phyloP scores from a whole-genome alignment of 2,329 filamentous ascomycete species.

The Verticillium albo-atrum region DNA sequence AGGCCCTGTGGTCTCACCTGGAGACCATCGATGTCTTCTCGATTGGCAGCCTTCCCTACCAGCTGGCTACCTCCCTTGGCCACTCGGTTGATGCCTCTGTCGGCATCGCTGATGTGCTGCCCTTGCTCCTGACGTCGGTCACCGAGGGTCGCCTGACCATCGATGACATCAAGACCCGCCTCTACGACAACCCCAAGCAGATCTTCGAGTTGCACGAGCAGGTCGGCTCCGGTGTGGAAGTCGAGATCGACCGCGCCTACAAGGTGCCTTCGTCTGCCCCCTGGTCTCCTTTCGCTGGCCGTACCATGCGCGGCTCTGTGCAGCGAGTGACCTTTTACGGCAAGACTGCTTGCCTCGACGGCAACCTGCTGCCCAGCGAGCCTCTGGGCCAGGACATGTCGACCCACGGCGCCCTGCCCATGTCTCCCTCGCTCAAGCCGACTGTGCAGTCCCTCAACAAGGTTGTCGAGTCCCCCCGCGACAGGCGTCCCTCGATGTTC shows the following conservation, averaged over 20 bases:
- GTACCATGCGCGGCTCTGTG: slow-evolving; percentile 63
- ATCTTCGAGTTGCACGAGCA: slow-evolving; percentile 84
- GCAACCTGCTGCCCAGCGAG: slow-evolving; percentile 51
- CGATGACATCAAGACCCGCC: slow-evolving; percentile 65
- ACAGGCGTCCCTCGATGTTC: slow-evolving; percentile 24
- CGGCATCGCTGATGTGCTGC: slow-evolving; percentile 70
- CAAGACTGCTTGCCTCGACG: slow-evolving; percentile 71
- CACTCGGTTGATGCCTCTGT: slow-evolving; percentile 52
- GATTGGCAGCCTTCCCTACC: slow-evolving; percentile 72
- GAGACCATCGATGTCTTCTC: slow-evolving; percentile 74
- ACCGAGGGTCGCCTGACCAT: slow-evolving; percentile 68
- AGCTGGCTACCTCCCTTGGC: slow-evolving; percentile 57
- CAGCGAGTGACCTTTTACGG: slow-evolving; percentile 73
- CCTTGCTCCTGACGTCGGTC: slow-evolving; percentile 71
- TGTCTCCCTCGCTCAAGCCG: slow-evolving; percentile 56
- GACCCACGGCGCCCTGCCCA: slow-evolving; percentile 51
- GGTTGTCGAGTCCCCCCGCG: slow-evolving; percentile 29
- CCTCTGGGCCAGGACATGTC: slow-evolving; percentile 72
- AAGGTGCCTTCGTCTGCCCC: slow-evolving; percentile 43
- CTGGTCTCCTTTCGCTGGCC: slow-evolving; percentile 72
- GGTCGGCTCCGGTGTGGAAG: slow-evolving; percentile 66
- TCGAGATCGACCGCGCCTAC: slow-evolving; percentile 71
- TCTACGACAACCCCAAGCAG: slow-evolving; percentile 74
- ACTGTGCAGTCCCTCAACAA: slow-evolving; percentile 32
- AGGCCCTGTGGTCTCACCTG: slow-evolving; percentile 70